A percentile compares a stretch with the other conserved stretches of the same genome.
Evolutionary conservation across 2,329 filamentous ascomycete genomes (phyloP).

Genomic region (Cyclaneusma minus): DNA sequence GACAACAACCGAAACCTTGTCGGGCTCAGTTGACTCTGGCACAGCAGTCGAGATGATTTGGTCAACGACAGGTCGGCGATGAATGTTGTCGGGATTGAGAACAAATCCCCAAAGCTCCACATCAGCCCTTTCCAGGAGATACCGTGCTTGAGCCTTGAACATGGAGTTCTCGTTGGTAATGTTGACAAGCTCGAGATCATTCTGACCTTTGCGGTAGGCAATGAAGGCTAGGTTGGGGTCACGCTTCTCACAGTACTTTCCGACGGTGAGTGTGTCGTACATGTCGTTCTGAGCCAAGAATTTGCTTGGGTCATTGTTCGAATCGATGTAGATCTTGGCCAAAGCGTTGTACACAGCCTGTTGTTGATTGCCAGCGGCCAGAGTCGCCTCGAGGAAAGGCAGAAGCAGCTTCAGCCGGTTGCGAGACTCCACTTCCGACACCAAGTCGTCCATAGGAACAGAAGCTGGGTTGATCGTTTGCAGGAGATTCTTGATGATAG

Average conservation of each 20-base stretch:
- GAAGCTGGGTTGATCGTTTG: constrained; percentile 68
- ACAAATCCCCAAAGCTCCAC: constrained; percentile 89
- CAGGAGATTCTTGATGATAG: constrained; percentile 85
- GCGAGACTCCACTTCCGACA: constrained; percentile 84
- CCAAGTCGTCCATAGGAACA: constrained; percentile 88
- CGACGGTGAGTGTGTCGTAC: constrained; percentile 82
- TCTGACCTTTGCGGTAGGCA: constrained; percentile 90
- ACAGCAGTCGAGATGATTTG: constrained; percentile 94
- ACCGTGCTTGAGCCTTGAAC: constrained; percentile 95
- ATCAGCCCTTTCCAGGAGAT: constrained; percentile 82
- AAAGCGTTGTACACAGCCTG: constrained; percentile 94
- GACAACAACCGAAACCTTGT: constrained; percentile 89
- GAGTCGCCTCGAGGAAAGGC: constrained; percentile 86
- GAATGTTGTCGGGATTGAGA: constrained; percentile 87
- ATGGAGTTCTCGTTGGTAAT: constrained; percentile 99
- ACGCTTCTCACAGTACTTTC: constrained; percentile 98
- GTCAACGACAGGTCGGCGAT: constrained; percentile 84
- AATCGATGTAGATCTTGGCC: constrained; percentile 98
- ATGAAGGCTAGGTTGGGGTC: constrained; percentile 89
- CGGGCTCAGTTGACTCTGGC: constrained; percentile 78
- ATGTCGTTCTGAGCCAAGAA: constrained; percentile 96
- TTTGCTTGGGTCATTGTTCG: constrained; percentile 93
- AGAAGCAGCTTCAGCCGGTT: constrained; percentile 91
- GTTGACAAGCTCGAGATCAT: constrained; percentile 90
- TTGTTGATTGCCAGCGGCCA: constrained; percentile 83